phyloP scores from a whole-genome alignment of 1,284 basidiomycete genomes.

The Cutaneotrichosporon cyanovorans region DNA sequence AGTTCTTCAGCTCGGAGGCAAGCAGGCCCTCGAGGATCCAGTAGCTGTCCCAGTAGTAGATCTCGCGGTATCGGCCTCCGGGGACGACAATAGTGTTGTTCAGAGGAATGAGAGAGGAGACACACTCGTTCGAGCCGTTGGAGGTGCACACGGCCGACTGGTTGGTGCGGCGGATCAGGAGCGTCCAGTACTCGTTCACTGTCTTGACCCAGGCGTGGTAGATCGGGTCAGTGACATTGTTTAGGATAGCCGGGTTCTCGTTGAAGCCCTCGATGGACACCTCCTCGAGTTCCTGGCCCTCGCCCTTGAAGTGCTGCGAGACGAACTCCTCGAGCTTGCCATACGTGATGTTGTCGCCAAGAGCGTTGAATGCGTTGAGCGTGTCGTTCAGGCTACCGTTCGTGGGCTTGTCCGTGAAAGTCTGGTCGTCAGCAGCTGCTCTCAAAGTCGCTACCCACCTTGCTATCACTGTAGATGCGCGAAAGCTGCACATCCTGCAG shows the following conservation, averaged over 20 bases:
- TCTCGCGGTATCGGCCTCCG: conserved; percentile 62
- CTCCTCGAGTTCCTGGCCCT: conserved; percentile 72
- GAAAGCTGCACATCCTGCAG: conserved; percentile 80
- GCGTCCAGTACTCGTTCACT: conserved; percentile 74
- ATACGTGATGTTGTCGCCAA: conserved; percentile 53
- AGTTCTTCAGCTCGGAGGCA: conserved; percentile 63
- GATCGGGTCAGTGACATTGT: conserved; percentile 63
- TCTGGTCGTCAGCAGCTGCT: conserved; percentile 17
- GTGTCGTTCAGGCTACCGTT: conserved; percentile 58
- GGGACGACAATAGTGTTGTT: conserved; percentile 87
- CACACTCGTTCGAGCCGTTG: conserved; percentile 52
- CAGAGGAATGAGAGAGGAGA: conserved; percentile 75
- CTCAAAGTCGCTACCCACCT: conserved; percentile 51
- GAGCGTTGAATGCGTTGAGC: conserved; percentile 58
- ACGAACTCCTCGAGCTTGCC: conserved; percentile 57
- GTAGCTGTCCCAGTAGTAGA: conserved; percentile 48
- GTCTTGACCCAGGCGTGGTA: conserved; percentile 64
- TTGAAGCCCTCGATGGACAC: conserved; percentile 58
- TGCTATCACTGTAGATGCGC: conserved; percentile 67
- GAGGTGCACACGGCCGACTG: conserved; percentile 56
- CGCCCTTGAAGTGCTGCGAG: conserved; percentile 68
- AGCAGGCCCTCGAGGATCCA: conserved; percentile 82
- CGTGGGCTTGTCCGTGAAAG: conserved; percentile 80
- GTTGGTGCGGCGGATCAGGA: conserved; percentile 66
- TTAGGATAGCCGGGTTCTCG: conserved; percentile 59